Conservation (phyloP, 768 basidiomycete species). For the Tephrocybe sp. region DNA sequence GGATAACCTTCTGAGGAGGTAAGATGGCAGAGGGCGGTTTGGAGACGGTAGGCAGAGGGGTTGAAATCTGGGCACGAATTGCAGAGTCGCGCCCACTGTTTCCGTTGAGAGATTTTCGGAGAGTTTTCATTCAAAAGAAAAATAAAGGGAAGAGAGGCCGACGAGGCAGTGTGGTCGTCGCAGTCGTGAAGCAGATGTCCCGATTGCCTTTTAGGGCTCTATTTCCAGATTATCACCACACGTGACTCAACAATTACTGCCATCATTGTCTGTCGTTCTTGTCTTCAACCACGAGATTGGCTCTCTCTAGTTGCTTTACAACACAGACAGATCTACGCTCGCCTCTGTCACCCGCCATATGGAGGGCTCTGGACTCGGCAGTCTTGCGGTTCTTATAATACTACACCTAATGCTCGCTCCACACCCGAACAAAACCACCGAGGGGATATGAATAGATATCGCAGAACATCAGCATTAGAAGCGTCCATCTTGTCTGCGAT, state of each 20-base stretch:
- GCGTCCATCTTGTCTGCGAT: neutral
- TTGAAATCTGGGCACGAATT: conserved; percentile 63
- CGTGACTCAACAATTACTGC: conserved; percentile 18
- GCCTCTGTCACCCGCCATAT: neutral
- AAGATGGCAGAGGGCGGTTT: conserved; percentile 68
- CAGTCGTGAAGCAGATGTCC: conserved; percentile 26
- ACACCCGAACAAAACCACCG: too few species aligned
- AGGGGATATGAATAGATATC: neutral
- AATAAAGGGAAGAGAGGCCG: conserved; percentile 11
- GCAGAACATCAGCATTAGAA: neutral
- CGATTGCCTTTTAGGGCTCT: conserved; percentile 11
- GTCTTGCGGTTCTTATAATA: neutral
- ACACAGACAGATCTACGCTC: neutral
- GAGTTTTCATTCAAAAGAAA: conserved; percentile 63
- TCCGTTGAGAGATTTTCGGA: conserved; percentile 77
- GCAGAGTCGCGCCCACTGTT: conserved; percentile 55
- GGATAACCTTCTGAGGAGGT: conserved; percentile 94
- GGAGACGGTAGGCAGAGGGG: conserved; percentile 62
- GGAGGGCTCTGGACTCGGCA: neutral
- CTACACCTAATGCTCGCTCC: neutral
- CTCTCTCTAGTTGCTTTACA: too few species aligned
- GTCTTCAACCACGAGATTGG: conserved; percentile 8
- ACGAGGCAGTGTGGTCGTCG: conserved; percentile 19
- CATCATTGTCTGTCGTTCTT: conserved; percentile 2
- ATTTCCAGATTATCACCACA: conserved; percentile 21